These are phyloP conservation scores for Globisporangium nagaii DNA, from an alignment of 352 stramenopile species.

Conservation along the genomic window DNA sequence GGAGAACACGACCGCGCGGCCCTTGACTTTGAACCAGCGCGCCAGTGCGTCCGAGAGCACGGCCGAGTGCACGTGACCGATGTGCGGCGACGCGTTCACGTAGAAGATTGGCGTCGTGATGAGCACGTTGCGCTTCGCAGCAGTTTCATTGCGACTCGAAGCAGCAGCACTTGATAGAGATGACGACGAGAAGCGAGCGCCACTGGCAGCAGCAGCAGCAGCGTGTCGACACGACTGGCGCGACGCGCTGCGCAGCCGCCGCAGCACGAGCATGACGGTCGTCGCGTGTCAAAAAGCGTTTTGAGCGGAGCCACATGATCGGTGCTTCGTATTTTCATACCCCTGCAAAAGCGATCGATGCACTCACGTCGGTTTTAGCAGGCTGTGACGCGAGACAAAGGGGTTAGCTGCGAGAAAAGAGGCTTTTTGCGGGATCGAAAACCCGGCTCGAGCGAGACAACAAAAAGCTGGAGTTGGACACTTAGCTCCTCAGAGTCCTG, in stretches of 20 bases:
- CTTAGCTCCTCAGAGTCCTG: too few species aligned
- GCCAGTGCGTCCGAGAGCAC: constrained; percentile 86
- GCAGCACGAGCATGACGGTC: not conserved
- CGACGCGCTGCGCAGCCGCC: not conserved
- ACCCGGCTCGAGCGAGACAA: too few species aligned
- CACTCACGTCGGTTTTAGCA: too few species aligned
- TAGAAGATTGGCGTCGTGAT: constrained; percentile 99
- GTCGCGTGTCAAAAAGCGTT: not conserved
- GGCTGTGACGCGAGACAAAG: too few species aligned
- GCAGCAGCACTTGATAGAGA: not conserved
- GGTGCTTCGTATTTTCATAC: too few species aligned
- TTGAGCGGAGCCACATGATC: too few species aligned
- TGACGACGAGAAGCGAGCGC: not conserved
- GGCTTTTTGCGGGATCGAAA: too few species aligned
- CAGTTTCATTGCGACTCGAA: not conserved
- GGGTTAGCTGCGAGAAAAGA: too few species aligned
- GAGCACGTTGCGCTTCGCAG: constrained; percentile 4
- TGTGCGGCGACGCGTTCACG: constrained; percentile 98
- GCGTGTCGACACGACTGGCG: not conserved
- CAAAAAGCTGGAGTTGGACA: too few species aligned
- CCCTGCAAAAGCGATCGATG: too few species aligned
- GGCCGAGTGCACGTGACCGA: constrained; percentile 98
- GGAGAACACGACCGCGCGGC: constrained; percentile 85
- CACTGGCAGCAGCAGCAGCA: not conserved
- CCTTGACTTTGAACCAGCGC: constrained; percentile 69